Evolutionary conservation across 176 grass and related monocot species (phyloP), one percentile per base, ranked within the genome.

Genomic region (Avena sativa): DNA sequence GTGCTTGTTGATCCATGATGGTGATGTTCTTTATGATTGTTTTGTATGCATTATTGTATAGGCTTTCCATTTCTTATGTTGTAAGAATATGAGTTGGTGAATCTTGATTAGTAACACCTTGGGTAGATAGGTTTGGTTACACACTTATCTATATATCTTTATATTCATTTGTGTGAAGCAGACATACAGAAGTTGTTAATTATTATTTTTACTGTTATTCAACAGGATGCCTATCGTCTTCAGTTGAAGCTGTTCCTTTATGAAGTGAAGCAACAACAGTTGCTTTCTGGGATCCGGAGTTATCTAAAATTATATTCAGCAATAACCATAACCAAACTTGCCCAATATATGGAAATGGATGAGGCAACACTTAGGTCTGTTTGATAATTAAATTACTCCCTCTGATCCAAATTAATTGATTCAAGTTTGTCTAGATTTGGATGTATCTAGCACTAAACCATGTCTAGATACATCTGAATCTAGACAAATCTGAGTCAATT

Each of bases 181-280:
- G 49, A 55, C 26, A 55, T 56, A n/a, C 4, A 3, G 70, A 32
- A 63, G 21, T 55, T 30, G 0, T 76, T 81, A 44, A 40, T 28
- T 65, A 34, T 28, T 79, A 19, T 19, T 44, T 32, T 47, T 57
- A 56, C 19, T 84, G 11, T 43, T 76, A 3, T 52, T 49, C 58
- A 32, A 88, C 83, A 99, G 97, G 97, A 99, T 78, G 94, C 97
- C 13, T 99, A 99, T 87, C 92, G 94, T 84, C 92, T 99, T 83
- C 97, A 99, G 67, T 81, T 99, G 82, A 99, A 99, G 78, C 38
- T 99, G 86, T 99, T 99, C 88, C 94, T 99, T 75, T 99, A 91
- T 72, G 97, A 99, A 89, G 97, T 99, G 80, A 99, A 99, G 77
- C 97, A 99, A 76, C 97, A 99, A 32, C 97, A 96, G 80, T 79